Conservation (phyloP, 1,139 yeast species). For the Nadsonia commutata region DNA sequence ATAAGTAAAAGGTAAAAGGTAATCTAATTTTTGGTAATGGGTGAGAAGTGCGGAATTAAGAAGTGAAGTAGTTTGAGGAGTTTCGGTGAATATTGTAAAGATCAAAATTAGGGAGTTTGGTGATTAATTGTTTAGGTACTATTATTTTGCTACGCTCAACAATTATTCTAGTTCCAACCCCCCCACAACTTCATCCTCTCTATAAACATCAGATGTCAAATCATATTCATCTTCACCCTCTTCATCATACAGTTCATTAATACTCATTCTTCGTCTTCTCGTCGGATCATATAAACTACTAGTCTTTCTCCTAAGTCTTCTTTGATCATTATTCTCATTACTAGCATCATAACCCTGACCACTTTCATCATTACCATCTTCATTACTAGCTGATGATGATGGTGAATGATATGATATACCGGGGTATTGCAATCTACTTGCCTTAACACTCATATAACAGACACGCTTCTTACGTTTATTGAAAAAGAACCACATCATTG, state of each 20-base stretch:
- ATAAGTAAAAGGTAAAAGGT: too few relatives aligned
- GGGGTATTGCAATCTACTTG: slow-evolving; percentile 12
- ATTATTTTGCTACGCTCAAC: too few relatives aligned
- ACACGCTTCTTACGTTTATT: slow-evolving; percentile 86
- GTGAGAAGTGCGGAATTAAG: too few relatives aligned
- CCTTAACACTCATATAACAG: slow-evolving; percentile 53
- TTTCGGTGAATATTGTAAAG: too few relatives aligned
- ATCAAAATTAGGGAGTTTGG: too few relatives aligned
- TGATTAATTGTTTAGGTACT: too few relatives aligned
- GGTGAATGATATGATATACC: neutral
- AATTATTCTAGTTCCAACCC: neutral
- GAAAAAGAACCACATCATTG: slow-evolving; percentile 81
- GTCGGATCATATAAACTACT: neutral
- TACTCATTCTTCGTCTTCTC: neutral
- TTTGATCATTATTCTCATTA: neutral
- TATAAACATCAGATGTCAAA: neutral
- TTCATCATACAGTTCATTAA: neutral
- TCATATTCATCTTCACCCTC: neutral
- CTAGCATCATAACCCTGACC: neutral
- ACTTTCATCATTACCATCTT: neutral
- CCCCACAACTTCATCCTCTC: neutral
- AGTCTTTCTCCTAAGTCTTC: neutral
- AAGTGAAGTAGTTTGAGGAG: too few relatives aligned
- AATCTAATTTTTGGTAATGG: too few relatives aligned
- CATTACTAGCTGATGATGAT: neutral